Base-by-base conservation (phyloP, 108 stramenopile species). In the Cyclotella cryptica region DNA sequence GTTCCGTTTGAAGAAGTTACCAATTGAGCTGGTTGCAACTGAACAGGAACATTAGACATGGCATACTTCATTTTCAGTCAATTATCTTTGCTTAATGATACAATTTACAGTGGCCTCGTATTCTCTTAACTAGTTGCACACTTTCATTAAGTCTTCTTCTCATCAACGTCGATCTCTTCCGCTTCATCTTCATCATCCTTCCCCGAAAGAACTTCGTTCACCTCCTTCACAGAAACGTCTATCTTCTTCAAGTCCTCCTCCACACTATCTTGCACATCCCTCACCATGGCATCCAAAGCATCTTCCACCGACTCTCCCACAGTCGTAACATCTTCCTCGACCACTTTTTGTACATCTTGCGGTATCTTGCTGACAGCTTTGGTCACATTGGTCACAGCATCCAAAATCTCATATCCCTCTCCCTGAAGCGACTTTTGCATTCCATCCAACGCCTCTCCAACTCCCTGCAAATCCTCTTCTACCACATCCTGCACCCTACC, bases 321-420 rank as follows among this genome's bases (percentile, higher is more conserved):
- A n/a, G 53, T 59, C 1, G n/a, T 3, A 10, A 41, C 71, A 66
- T 61, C 85, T 43, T 72, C 77, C 41, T 51, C 78, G 15, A 73
- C 64, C 10, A 55, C 55, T 14, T 26, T 66, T 26, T 46, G 27
- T 21, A 78, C 78, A 66, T 78, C 72, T 29, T 43, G 40, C n/a
- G 57, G 69, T 35, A 77, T 40, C 47, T 66, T 78, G 15, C 11
- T 26, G 17, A 66, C 71, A 44, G 60, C 78, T 39, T 73, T 43
- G 49, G 63, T 55, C 12, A 64, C 78, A 57, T 66, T 63, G 12
- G 26, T 15, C 14, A 77, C 46, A 3, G 78, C 75, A 14, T 77
- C 88, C 4, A 75, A 67, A 30, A 85, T 67, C 17, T 77, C 80
- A 17, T 72, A 86, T 24, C 71, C 78, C 35, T 64, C 78, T 1